These are phyloP conservation scores for Chaetomiaceae sp. DNA, from an alignment of 2,329 filamentous ascomycete species.

Conservation along the genomic window DNA sequence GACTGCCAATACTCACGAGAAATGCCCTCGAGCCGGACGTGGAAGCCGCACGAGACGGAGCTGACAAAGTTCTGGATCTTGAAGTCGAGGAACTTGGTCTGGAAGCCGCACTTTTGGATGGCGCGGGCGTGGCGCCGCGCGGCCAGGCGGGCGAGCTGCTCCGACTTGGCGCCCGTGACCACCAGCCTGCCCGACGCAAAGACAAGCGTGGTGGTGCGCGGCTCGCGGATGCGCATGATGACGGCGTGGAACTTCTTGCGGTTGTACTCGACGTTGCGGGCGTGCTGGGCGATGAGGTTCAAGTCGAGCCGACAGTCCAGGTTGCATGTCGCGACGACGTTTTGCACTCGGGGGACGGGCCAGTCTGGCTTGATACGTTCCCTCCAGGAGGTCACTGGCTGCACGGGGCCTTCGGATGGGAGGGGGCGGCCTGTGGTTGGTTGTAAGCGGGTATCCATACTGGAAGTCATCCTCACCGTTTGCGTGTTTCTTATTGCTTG, in stretches of 20 bases:
- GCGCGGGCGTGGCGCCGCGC: slow-evolving; percentile 93
- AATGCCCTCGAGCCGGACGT: slow-evolving; percentile 86
- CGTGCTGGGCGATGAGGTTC: slow-evolving; percentile 92
- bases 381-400: neutral
- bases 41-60: slow-evolving; percentile 94
- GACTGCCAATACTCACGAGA: slow-evolving; percentile 62
- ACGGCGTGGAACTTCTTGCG: slow-evolving; percentile 85
- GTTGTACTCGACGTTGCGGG: slow-evolving; percentile 90
- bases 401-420: neutral
- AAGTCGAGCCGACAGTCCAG: slow-evolving; percentile 90
- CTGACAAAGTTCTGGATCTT: slow-evolving; percentile 98
- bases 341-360: slow-evolving; percentile 19
- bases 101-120: slow-evolving; percentile 96
- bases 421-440: neutral
- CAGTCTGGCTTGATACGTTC: slow-evolving; percentile 13
- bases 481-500: neutral
- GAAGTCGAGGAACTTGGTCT: slow-evolving; percentile 95
- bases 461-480: neutral
- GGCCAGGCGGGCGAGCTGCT: slow-evolving; percentile 88
- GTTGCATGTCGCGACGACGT: slow-evolving; percentile 71
- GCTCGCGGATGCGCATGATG: slow-evolving; percentile 97
- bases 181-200: slow-evolving; percentile 98
- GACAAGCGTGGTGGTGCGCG: slow-evolving; percentile 91
- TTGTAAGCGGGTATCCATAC: neutral
- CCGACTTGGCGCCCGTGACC: slow-evolving; percentile 92